phyloP scores from a whole-genome alignment of 2,329 filamentous ascomycete species.

The Penicillium griseofulvum region DNA sequence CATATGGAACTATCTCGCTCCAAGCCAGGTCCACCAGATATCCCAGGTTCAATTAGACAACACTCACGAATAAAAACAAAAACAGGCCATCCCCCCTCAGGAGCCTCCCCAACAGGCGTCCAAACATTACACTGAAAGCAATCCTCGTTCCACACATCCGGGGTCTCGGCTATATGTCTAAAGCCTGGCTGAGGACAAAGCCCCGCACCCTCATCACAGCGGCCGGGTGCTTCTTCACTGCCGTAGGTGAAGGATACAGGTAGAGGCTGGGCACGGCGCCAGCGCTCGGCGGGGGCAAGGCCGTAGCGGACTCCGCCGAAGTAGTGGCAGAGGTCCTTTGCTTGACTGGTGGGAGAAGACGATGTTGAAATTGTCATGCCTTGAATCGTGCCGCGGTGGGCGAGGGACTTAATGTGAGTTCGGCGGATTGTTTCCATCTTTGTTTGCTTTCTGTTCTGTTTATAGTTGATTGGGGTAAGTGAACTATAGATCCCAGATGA shows the following conservation, averaged over 20 bases:
- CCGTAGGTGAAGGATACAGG: constrained; percentile 53
- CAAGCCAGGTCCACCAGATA: background rate
- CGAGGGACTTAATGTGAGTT: constrained; percentile 27
- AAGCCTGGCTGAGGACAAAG: constrained; percentile 53
- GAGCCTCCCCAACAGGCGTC: constrained; percentile 49
- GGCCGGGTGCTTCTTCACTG: constrained; percentile 47
- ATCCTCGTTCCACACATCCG: constrained; percentile 49
- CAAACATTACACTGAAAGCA: constrained; percentile 58
- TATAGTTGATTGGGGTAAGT: background rate
- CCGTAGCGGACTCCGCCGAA: constrained; percentile 58
- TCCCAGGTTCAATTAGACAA: background rate
- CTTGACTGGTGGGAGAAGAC: constrained; percentile 25
- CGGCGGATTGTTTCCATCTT: constrained; percentile 27
- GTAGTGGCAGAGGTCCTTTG: constrained; percentile 46
- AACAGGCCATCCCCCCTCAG: constrained; percentile 54
- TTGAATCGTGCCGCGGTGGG: constrained; percentile 49
- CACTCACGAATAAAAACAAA: constrained; percentile 56
- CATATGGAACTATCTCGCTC: background rate
- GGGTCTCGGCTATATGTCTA: constrained; percentile 18
- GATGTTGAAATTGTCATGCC: constrained; percentile 46
- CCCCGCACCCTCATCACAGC: constrained; percentile 39
- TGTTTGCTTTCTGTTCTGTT: background rate
- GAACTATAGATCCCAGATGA: background rate
- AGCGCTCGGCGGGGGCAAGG: constrained; percentile 51
- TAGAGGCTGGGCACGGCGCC: constrained; percentile 49